phyloP scores from a whole-genome alignment of 805 yeast genomes.

The Lipomyces japonicus region DNA sequence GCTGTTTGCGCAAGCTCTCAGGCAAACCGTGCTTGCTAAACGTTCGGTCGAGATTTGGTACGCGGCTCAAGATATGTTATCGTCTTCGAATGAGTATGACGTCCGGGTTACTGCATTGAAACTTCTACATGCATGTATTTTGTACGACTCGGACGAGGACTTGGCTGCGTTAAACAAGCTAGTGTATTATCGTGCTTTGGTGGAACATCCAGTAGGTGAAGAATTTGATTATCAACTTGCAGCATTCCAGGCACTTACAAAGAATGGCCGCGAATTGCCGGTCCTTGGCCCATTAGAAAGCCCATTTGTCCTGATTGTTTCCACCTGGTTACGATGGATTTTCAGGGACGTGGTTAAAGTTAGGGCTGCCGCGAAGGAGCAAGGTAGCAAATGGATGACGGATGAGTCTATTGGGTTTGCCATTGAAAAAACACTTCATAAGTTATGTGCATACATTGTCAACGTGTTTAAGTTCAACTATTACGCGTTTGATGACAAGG shows the following conservation, averaged over 20 bases:
- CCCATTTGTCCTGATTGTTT: constrained; percentile 41
- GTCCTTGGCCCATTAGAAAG: constrained; percentile 49
- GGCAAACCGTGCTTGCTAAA: constrained; percentile 47
- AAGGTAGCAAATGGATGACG: not conserved
- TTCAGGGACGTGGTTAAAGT: constrained; percentile 36
- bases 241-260: constrained; percentile 49
- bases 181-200: constrained; percentile 59
- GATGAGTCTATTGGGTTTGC: constrained; percentile 28
- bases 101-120: constrained; percentile 50
- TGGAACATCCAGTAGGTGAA: constrained; percentile 47
- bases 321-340: constrained; percentile 39
- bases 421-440: constrained; percentile 32
- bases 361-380: constrained; percentile 22
- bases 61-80: constrained; percentile 53
- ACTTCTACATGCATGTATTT: constrained; percentile 55
- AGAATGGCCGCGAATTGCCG: constrained; percentile 51
- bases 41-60: constrained; percentile 75
- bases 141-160: constrained; percentile 43
- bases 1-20: constrained; percentile 49
- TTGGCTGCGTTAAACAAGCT: constrained; percentile 47
- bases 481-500: constrained; percentile 44
- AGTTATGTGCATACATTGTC: constrained; percentile 35
- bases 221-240: constrained; percentile 51
- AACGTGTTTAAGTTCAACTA: constrained; percentile 50
- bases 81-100: constrained; percentile 36